Conservation (phyloP, 2,329 filamentous ascomycete genomes). For the Fusarium sp. region DNA sequence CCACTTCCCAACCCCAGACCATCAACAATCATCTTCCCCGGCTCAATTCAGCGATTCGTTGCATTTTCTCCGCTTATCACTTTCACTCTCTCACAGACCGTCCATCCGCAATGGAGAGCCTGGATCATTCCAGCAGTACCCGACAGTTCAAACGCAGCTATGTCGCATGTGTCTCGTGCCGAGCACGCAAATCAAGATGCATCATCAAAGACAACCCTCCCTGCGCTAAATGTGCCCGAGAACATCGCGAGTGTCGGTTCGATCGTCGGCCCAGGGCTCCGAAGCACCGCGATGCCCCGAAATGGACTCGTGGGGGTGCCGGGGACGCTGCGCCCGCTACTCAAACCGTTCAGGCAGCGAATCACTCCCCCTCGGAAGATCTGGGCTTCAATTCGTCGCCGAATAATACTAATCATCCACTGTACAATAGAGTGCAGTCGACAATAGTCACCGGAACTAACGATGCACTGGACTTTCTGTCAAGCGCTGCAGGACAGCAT, state of each 20-base stretch:
- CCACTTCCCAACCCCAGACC: not conserved
- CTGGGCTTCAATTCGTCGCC: not conserved
- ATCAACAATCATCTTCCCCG: not conserved
- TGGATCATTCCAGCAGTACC: constrained; percentile 1
- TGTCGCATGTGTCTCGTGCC: constrained; percentile 28
- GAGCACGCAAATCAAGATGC: constrained; percentile 25
- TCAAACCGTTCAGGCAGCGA: not conserved
- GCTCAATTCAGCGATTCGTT: not conserved
- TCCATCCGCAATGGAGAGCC: constrained; percentile 3
- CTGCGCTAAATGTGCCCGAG: constrained; percentile 25
- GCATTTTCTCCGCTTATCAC: accelerated
- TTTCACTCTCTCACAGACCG: not conserved
- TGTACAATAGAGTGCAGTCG: constrained; percentile 22
- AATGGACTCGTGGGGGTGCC: constrained; percentile 10
- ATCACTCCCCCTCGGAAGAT: not conserved
- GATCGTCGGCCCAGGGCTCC: constrained; percentile 17
- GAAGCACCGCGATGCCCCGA: constrained; percentile 19
- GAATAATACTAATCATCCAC: not conserved
- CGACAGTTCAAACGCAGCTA: constrained; percentile 31
- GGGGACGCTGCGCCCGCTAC: not conserved
- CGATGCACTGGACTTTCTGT: constrained; percentile 28
- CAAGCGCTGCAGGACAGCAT: constrained; percentile 16
- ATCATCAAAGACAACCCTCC: constrained; percentile 31
- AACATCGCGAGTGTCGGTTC: constrained; percentile 27
- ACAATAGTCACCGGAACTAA: constrained; percentile 25